phyloP scores from a whole-genome alignment of 805 yeast genomes.

The Lipomyces lipofer region DNA sequence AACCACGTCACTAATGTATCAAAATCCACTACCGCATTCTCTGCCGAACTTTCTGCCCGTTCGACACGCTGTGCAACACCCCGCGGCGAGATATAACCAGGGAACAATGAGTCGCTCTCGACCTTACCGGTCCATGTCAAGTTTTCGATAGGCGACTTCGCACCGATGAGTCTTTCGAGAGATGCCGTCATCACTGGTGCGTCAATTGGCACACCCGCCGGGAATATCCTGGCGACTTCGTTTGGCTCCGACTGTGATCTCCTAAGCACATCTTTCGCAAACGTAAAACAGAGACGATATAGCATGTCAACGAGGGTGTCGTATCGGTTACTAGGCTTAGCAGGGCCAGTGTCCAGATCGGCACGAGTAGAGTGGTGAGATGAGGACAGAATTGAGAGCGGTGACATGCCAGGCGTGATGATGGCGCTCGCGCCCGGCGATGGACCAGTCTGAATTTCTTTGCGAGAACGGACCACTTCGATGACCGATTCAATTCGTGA shows the following conservation, averaged over 20 bases:
- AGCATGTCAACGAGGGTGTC: constrained; percentile 10
- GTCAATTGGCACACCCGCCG: constrained; percentile 6
- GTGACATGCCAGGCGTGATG: neutral
- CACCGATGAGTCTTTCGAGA: neutral
- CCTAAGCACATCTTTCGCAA: constrained; percentile 7
- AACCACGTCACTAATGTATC: constrained; percentile 11
- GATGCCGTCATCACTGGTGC: neutral
- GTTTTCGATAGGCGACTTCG: neutral
- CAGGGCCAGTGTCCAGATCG: neutral
- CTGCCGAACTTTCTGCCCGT: neutral
- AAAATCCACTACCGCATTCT: neutral
- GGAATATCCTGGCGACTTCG: constrained; percentile 4
- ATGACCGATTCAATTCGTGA: neutral
- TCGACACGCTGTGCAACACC: constrained; percentile 1
- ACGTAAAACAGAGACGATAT: constrained; percentile 9
- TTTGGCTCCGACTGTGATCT: neutral
- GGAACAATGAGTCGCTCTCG: neutral
- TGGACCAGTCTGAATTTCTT: neutral
- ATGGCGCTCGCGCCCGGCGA: constrained; percentile 4
- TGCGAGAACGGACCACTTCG: neutral
- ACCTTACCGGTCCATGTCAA: neutral
- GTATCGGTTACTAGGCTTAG: neutral
- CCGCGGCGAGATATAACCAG: constrained; percentile 3
- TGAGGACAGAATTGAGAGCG: neutral
- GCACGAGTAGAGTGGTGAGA: neutral